Evolutionary conservation across 2,329 filamentous ascomycete genomes (phyloP).

Genomic region (Penicillium palitans): DNA sequence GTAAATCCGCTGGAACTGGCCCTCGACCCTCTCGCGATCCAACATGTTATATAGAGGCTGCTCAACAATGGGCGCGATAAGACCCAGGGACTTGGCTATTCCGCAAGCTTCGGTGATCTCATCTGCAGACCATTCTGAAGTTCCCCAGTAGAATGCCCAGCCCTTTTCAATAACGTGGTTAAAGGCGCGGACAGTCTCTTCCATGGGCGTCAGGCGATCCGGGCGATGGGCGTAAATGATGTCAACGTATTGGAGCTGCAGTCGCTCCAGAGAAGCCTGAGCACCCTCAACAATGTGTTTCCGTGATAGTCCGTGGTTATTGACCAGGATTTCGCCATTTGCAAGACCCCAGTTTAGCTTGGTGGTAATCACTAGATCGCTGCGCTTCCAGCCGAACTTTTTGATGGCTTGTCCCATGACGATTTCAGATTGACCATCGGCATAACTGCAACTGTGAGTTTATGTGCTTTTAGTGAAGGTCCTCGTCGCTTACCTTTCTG

Average conservation of each 20-base stretch:
- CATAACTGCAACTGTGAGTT: not conserved
- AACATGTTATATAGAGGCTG: constrained; percentile 69
- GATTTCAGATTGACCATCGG: not conserved
- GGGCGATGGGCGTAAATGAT: constrained; percentile 71
- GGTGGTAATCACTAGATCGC: constrained; percentile 47
- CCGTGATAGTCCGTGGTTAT: constrained; percentile 67
- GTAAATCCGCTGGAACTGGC: constrained; percentile 62
- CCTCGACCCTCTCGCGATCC: constrained; percentile 61
- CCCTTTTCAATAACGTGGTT: constrained; percentile 69
- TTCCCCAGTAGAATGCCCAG: constrained; percentile 71
- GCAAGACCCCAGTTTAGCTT: constrained; percentile 64
- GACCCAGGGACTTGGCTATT: constrained; percentile 59
- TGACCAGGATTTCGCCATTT: constrained; percentile 51
- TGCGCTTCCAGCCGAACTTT: constrained; percentile 58
- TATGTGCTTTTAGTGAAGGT: constrained; percentile 44
- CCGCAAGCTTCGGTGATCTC: constrained; percentile 66
- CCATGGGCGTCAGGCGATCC: constrained; percentile 67
- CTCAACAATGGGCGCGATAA: constrained; percentile 56
- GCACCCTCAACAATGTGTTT: constrained; percentile 71
- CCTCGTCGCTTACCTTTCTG: constrained; percentile 43
- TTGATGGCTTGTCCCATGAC: constrained; percentile 38
- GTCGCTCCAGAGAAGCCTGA: constrained; percentile 58
- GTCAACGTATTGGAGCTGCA: constrained; percentile 68
- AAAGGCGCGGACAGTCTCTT: constrained; percentile 70
- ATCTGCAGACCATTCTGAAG: constrained; percentile 67